Conservation (phyloP, 768 basidiomycete species). For the Cystobasidium tubakii region DNA sequence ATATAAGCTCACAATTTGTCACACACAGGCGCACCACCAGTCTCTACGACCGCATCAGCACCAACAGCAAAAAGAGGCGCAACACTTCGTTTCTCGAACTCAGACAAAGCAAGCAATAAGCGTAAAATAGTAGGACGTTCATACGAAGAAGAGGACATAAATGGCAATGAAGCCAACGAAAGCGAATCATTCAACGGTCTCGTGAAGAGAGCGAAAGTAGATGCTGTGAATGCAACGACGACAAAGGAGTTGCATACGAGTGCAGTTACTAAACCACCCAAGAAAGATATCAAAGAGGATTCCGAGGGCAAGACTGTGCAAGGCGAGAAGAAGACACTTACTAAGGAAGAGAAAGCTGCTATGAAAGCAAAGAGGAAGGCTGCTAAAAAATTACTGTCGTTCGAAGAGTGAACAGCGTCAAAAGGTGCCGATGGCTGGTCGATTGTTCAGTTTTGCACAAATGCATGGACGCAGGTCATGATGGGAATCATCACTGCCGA, state of each 20-base stretch:
- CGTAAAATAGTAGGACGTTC: conserved; percentile 12
- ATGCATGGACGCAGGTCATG: no score
- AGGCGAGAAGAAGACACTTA: conserved; percentile 25
- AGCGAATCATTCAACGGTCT: conserved; percentile 15
- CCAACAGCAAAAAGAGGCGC: conserved; percentile 21
- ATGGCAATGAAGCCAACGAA: not conserved
- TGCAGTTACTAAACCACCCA: not conserved
- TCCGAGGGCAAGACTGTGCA: not conserved
- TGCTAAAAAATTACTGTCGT: conserved; percentile 29
- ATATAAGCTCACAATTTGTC: no score
- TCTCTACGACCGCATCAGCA: not conserved
- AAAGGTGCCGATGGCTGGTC: no score
- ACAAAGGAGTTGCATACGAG: not conserved
- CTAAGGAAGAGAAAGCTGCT: conserved; percentile 31
- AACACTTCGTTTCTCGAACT: conserved; percentile 29
- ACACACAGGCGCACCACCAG: not conserved
- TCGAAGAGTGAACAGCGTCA: conserved; percentile 23
- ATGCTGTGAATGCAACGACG: not conserved
- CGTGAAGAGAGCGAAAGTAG: conserved; percentile 27
- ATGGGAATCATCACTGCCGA: no score
- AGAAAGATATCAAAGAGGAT: not conserved
- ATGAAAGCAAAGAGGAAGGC: conserved; percentile 34
- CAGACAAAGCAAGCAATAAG: conserved; percentile 17
- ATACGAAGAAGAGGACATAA: conserved; percentile 5
- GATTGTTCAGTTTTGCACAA: no score